These are phyloP conservation scores for Suillus cothurnatus DNA, from an alignment of 768 basidiomycete species.

Conservation along the genomic window DNA sequence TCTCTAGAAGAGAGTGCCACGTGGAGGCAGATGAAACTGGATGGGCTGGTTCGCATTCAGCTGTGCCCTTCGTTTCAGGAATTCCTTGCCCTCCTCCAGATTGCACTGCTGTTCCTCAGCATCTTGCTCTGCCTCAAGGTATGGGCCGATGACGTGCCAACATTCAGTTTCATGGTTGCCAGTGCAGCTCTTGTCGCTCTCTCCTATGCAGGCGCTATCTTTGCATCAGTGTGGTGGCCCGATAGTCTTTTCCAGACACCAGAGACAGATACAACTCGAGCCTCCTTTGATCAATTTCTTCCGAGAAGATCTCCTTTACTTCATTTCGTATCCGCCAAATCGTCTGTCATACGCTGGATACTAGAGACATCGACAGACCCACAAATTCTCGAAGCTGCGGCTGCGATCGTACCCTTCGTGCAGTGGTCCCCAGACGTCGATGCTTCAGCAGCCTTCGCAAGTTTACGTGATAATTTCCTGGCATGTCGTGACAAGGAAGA, in stretches of 20 bases:
- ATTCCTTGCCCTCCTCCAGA: not conserved
- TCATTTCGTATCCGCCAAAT: not conserved
- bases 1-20: not conserved
- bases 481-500: not conserved
- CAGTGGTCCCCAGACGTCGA: not conserved
- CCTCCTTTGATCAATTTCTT: not conserved
- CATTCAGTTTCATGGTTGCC: not conserved
- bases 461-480: not conserved
- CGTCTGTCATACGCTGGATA: slow-evolving; percentile 16
- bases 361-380: slow-evolving; percentile 17
- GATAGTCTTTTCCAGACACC: not conserved
- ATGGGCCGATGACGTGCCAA: not conserved
- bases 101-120: not conserved
- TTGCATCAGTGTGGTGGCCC: not conserved
- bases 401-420: not conserved
- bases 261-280: not conserved
- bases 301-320: too few relatives aligned
- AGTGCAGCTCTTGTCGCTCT: not conserved
- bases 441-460: not conserved
- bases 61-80: not conserved
- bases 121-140: not conserved
- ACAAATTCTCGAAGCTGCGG: not conserved
- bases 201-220: not conserved
- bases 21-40: not conserved
- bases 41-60: not conserved